Base-by-base conservation (phyloP, 345 rosid species). In the sweet orange (Citrus sinensis) region DNA sequence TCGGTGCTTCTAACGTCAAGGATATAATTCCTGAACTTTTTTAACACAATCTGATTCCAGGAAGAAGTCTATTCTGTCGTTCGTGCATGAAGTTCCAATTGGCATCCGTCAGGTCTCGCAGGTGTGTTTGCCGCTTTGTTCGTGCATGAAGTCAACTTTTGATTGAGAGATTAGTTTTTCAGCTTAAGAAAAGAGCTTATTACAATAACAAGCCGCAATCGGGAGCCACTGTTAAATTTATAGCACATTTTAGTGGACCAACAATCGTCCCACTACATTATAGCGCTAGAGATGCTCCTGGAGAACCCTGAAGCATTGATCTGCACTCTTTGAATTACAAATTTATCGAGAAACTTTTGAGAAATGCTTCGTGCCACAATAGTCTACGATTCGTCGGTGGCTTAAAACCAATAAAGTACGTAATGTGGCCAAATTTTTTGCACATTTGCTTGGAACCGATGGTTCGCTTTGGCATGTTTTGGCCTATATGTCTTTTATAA, bases 381-480 rank as follows among this genome's bases (percentile, higher is more conserved):
- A 94, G 76, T 92, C 97, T 2, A 94, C 91, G 99, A 96, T 96
- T 75, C 97, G 94, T 59, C 39, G 6, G 7, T 90, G 93, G 11
- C 94, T 94, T 24, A 97, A 96, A 87, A 94, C 97, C 49, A 90
- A 94, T 79, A 94, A 89, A 81, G 63, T 92, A 71, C 29, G 97
- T 42, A 94, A 96, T 30, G 32, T 94, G 79, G 99, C 92, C 3
- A 92, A 94, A 84, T 96, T 96, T 83, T 96, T 94, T 81, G 97
- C 98, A 32, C 98, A 96, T 87, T 87, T 96, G 76, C 87, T 94
- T 16, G 99, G 99, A 62, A 94, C 98, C 1, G 88, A 91, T 83
- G 98, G 98, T 39, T 83, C 92, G 46, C 98, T 97, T 2, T 95
- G 98, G 97, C 99, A 96, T 78, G 97, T 89, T 56, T 77, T 96